Conservation (phyloP, 2,329 filamentous ascomycete species). For the Cucurbitaria berberidis region DNA sequence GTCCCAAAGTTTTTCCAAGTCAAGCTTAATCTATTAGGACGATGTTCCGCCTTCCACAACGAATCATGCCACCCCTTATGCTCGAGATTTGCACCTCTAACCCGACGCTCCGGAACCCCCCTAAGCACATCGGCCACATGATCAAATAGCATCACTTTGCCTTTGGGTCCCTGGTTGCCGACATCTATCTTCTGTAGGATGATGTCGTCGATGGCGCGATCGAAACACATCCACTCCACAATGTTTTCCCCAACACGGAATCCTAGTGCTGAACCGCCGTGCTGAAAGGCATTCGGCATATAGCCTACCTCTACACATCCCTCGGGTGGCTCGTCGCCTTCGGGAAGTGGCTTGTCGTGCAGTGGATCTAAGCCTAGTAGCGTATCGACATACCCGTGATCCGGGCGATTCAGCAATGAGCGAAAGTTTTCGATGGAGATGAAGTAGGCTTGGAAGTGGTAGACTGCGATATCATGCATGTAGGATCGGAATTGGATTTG, state of each 20-base stretch:
- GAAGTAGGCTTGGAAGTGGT: constrained; percentile 19
- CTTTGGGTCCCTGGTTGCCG: background rate
- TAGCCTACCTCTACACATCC: constrained; percentile 27
- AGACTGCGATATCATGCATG: constrained; percentile 22
- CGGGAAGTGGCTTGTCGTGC: background rate
- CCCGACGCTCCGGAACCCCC: constrained; percentile 2
- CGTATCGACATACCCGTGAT: constrained; percentile 16
- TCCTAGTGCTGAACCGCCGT: constrained; percentile 29
- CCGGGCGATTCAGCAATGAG: background rate
- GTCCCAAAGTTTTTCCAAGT: constrained; percentile 15
- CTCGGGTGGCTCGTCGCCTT: constrained; percentile 24
- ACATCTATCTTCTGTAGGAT: constrained; percentile 9
- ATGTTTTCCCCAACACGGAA: constrained; percentile 13
- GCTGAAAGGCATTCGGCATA: constrained; percentile 20
- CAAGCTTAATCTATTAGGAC: constrained; percentile 35
- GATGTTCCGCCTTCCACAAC: constrained; percentile 36
- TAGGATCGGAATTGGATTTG: constrained; percentile 24
- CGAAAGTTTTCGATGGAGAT: constrained; percentile 11
- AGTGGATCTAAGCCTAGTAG: constrained; percentile 21
- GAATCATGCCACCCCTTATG: constrained; percentile 26
- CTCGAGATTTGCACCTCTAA: constrained; percentile 18
- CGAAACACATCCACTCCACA: constrained; percentile 34
- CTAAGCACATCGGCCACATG: constrained; percentile 22
- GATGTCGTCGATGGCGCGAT: constrained; percentile 1
- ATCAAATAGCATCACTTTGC: constrained; percentile 22